Percentiles rank a stretch among this genome's conserved stretches.
These are phyloP conservation scores for Podaxis carcinomalis DNA, from an alignment of 768 basidiomycete species.

Conservation along the genomic window DNA sequence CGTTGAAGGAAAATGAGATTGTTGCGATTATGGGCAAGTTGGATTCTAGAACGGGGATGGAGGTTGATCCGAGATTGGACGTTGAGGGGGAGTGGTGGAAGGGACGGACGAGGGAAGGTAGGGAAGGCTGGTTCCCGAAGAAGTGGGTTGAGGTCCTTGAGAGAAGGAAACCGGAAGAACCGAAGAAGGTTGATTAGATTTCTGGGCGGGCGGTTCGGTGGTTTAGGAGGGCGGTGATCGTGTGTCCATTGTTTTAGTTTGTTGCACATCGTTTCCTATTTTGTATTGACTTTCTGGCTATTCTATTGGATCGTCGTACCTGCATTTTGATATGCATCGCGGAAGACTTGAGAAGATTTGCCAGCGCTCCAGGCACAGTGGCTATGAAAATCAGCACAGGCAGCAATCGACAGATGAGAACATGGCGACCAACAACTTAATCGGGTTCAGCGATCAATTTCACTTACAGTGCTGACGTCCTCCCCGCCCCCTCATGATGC, in stretches of 20 bases:
- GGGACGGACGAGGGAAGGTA: slow-evolving; percentile 84
- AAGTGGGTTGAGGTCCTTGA: slow-evolving; percentile 79
- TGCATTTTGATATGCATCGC: neutral
- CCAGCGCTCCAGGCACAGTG: neutral
- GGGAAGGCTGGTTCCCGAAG: slow-evolving; percentile 89
- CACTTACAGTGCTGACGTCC: no score
- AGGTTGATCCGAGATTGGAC: slow-evolving; percentile 57
- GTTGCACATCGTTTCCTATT: neutral
- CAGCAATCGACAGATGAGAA: no score
- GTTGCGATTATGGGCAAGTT: slow-evolving; percentile 83
- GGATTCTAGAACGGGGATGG: slow-evolving; percentile 59
- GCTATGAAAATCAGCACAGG: neutral
- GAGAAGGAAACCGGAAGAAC: slow-evolving; percentile 27
- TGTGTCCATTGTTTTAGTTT: neutral
- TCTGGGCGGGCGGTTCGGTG: neutral
- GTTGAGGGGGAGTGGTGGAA: slow-evolving; percentile 86
- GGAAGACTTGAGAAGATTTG: neutral
- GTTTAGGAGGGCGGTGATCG: neutral
- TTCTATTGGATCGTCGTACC: neutral
- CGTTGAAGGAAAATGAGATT: slow-evolving; percentile 81
- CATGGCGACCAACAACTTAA: no score
- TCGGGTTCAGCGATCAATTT: no score
- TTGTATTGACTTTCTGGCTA: neutral
- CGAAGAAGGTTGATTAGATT: slow-evolving; percentile 8
- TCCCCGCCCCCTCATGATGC: no score